A percentile compares a stretch with the other conserved stretches of the same genome.
These are phyloP conservation scores for Jatropha curcas DNA, from an alignment of 345 rosid genomes.

Conservation along the genomic window DNA sequence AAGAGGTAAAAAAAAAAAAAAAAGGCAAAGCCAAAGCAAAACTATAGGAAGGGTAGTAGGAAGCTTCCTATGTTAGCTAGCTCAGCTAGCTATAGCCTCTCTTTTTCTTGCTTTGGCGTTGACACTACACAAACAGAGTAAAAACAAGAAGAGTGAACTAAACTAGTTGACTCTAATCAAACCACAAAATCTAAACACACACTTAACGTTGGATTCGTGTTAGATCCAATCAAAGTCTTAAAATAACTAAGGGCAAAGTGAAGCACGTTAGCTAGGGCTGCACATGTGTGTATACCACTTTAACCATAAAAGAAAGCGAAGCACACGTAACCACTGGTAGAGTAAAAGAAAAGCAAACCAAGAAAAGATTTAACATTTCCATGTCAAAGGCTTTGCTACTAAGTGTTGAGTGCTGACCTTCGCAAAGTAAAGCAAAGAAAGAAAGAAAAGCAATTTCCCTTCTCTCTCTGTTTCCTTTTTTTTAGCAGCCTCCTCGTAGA, in stretches of 20 bases:
- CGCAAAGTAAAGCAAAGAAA: conserved; percentile 51
- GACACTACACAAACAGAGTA: conserved; percentile 38
- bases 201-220: conserved; percentile 14
- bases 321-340: conserved; percentile 38
- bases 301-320: conserved; percentile 41
- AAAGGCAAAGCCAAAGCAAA: neutral
- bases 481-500: conserved; percentile 66
- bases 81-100: neutral
- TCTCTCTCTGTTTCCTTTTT: neutral
- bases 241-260: neutral
- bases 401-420: conserved; percentile 40
- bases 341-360: conserved; percentile 24
- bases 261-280: neutral
- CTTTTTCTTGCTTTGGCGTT: conserved; percentile 54
- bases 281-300: conserved; percentile 31
- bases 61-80: conserved; percentile 49
- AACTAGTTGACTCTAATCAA: conserved; percentile 15
- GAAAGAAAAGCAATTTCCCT: neutral
- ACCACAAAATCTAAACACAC: neutral
- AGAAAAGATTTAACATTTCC: neutral
- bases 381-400: conserved; percentile 36
- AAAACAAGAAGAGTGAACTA: neutral
- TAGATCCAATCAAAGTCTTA: conserved; percentile 25
- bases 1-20: no score
- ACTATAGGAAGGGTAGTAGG: conserved; percentile 46